phyloP scores from a whole-genome alignment of 108 stramenopile genomes.

The Nitzschia sp. region DNA sequence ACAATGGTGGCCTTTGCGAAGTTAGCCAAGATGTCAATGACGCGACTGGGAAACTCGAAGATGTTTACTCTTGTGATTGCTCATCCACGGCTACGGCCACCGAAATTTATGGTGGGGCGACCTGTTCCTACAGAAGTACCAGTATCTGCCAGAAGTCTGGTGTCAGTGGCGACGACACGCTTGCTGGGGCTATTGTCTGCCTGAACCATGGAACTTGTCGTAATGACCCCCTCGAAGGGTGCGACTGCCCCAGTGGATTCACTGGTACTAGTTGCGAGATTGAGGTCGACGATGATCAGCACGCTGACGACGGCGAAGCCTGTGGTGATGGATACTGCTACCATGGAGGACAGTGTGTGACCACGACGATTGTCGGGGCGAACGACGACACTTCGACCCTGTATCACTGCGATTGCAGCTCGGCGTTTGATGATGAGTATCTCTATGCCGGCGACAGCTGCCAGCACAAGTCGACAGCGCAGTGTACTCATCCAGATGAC shows the following conservation, averaged over 20 bases:
- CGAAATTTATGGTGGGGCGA: conserved; percentile 13
- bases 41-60: not conserved
- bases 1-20: conserved; percentile 34
- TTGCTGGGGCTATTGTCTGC: conserved; percentile 11
- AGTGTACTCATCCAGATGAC: conserved; percentile 2
- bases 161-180: conserved; percentile 4
- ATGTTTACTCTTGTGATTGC: conserved; percentile 47
- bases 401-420: conserved; percentile 39
- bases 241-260: conserved; percentile 39
- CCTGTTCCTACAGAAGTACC: conserved; percentile 4
- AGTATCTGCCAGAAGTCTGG: not conserved
- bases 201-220: conserved; percentile 32
- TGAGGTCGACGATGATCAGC: conserved; percentile 1
- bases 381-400: not conserved
- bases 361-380: not conserved
- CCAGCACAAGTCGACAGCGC: conserved; percentile 1
- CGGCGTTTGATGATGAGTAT: not conserved
- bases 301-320: not conserved
- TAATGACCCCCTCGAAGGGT: conserved; percentile 19
- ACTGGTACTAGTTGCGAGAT: conserved; percentile 30
- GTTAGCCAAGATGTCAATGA: not conserved
- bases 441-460: conserved; percentile 23
- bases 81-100: conserved; percentile 17
- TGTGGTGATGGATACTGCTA: conserved; percentile 15
- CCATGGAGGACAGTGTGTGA: conserved; percentile 29